Conservation (phyloP, 345 rosid genomes). For the Salix purpurea region DNA sequence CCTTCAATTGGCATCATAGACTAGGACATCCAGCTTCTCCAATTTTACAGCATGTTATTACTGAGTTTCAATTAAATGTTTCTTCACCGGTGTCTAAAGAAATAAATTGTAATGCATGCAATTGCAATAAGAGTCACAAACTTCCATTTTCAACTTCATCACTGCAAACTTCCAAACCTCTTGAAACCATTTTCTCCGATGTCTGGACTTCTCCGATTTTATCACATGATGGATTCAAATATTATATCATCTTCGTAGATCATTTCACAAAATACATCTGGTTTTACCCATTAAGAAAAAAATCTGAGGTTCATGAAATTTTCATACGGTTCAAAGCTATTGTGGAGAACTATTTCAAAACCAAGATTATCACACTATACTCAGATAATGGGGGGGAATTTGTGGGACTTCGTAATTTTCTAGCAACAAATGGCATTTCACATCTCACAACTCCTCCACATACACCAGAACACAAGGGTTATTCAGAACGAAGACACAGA, state of each 20-base stretch:
- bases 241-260: not conserved
- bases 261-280: not conserved
- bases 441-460: too few species aligned
- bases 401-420: accelerated
- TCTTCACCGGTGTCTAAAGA: not conserved
- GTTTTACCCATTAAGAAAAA: not conserved
- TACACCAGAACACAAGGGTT: too few species aligned
- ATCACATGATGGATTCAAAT: not conserved
- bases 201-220: not conserved
- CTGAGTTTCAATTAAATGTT: not conserved
- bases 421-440: too few species aligned
- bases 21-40: too few species aligned
- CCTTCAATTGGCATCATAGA: too few species aligned
- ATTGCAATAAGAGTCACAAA: not conserved
- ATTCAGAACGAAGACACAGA: too few species aligned
- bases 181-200: not conserved
- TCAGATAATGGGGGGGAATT: too few species aligned
- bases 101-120: not conserved
- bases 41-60: too few species aligned
- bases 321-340: not conserved
- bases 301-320: not conserved
- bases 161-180: accelerated
- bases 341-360: too few species aligned
- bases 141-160: not conserved
- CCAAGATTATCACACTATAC: too few species aligned